phyloP scores from a whole-genome alignment of 768 basidiomycete genomes.

The Lyophyllum shimeji region DNA sequence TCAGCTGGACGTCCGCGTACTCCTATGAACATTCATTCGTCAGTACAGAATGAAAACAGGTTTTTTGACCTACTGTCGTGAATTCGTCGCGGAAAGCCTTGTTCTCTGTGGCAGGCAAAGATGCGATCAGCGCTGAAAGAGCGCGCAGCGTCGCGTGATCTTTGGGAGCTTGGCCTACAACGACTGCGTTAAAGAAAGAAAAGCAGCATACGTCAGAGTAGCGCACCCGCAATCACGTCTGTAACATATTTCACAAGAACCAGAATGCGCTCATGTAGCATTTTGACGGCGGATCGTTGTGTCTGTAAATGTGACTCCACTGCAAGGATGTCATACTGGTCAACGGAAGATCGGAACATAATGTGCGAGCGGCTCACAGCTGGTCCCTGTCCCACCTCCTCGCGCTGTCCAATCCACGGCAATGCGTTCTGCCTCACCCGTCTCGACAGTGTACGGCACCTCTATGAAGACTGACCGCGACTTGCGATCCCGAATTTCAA shows the following conservation, averaged over 20 bases:
- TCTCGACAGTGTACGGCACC: constrained; percentile 87
- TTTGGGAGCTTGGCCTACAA: constrained; percentile 62
- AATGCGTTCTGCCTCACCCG: constrained; percentile 97
- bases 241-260: constrained; percentile 86
- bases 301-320: constrained; percentile 91
- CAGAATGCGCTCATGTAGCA: constrained; percentile 90
- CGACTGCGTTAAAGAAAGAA: neutral
- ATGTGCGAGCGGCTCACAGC: constrained; percentile 49
- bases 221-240: constrained; percentile 69
- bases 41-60: neutral
- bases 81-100: constrained; percentile 86
- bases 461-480: constrained; percentile 82
- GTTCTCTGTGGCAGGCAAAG: constrained; percentile 84
- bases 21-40: constrained; percentile 51
- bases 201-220: neutral
- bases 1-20: constrained; percentile 94
- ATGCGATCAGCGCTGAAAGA: constrained; percentile 82
- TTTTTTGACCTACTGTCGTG: constrained; percentile 54
- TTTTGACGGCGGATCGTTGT: constrained; percentile 92
- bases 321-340: constrained; percentile 26
- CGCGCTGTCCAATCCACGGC: constrained; percentile 95
- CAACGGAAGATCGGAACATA: neutral
- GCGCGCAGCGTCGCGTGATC: constrained; percentile 85
- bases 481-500: constrained; percentile 79
- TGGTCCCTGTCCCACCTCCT: constrained; percentile 80